These are phyloP conservation scores for Globisporangium okanoganense DNA, from an alignment of 352 stramenopile genomes.

Conservation along the genomic window DNA sequence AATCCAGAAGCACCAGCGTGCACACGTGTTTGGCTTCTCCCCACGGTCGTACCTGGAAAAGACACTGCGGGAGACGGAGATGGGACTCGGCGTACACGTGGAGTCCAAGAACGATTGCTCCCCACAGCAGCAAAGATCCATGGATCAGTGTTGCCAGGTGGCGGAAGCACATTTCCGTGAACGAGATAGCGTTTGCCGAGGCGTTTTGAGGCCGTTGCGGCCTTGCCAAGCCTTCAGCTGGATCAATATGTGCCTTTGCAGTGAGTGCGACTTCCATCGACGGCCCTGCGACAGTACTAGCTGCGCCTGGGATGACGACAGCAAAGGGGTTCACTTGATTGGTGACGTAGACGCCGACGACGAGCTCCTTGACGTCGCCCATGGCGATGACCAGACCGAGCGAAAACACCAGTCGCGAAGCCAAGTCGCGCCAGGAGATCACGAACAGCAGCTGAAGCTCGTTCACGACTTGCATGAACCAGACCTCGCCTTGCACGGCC, in stretches of 20 bases:
- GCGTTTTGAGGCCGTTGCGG: no score
- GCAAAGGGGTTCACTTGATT: background rate
- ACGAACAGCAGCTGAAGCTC: conserved; percentile 10
- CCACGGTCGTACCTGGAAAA: background rate
- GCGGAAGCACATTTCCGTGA: no score
- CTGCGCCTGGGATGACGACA: background rate
- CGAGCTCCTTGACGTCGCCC: conserved; percentile 3
- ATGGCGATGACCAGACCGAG: conserved; percentile 4
- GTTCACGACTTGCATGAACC: background rate
- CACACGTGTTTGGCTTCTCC: background rate
- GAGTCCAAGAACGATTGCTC: background rate
- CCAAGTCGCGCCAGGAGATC: conserved; percentile 4
- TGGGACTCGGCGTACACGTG: background rate
- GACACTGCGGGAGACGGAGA: background rate
- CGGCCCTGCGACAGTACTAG: background rate
- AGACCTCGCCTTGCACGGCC: background rate
- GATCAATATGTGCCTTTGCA: background rate
- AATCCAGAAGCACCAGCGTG: background rate
- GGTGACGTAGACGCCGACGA: background rate
- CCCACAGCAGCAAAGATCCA: background rate
- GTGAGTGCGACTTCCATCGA: background rate
- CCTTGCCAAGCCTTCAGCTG: background rate
- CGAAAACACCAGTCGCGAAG: conserved; percentile 2
- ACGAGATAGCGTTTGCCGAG: no score
- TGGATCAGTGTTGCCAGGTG: background rate